These are phyloP conservation scores for Rasamsonia emersonii DNA, from an alignment of 2,329 filamentous ascomycete species.

Conservation along the genomic window DNA sequence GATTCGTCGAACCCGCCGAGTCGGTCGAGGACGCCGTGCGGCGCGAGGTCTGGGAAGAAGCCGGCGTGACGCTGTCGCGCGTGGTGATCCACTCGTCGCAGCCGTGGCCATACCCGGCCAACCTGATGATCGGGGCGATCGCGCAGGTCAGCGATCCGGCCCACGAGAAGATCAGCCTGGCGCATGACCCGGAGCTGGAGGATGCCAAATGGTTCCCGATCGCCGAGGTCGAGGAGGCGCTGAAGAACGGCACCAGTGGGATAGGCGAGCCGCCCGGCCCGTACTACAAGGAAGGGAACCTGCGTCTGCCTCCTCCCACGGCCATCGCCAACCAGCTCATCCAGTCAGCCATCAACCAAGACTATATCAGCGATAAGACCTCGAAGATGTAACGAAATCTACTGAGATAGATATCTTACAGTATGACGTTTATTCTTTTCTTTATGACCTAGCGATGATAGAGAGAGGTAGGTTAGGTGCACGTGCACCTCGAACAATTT, in stretches of 20 bases:
- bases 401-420: background rate
- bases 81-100: conserved; percentile 78
- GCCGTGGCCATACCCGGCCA: conserved; percentile 80
- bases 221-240: conserved; percentile 69
- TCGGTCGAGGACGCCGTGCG: conserved; percentile 77
- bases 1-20: conserved; percentile 79
- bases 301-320: conserved; percentile 74
- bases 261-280: conserved; percentile 56
- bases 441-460: too few relatives aligned
- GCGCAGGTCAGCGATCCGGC: conserved; percentile 68
- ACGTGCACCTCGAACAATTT: too few relatives aligned
- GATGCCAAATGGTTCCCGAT: conserved; percentile 80
- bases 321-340: conserved; percentile 92
- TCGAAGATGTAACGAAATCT: conserved; percentile 37
- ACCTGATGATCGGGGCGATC: conserved; percentile 79
- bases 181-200: conserved; percentile 86
- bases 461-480: too few relatives aligned
- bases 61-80: conserved; percentile 64
- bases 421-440: background rate
- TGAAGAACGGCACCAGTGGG: conserved; percentile 58
- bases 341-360: conserved; percentile 61
- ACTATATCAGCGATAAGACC: conserved; percentile 56
- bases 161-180: conserved; percentile 72
- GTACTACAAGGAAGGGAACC: conserved; percentile 64
- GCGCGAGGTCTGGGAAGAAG: conserved; percentile 79